Evolutionary conservation across 768 basidiomycete species (phyloP).

Genomic region (Asterophora lycoperdoides): DNA sequence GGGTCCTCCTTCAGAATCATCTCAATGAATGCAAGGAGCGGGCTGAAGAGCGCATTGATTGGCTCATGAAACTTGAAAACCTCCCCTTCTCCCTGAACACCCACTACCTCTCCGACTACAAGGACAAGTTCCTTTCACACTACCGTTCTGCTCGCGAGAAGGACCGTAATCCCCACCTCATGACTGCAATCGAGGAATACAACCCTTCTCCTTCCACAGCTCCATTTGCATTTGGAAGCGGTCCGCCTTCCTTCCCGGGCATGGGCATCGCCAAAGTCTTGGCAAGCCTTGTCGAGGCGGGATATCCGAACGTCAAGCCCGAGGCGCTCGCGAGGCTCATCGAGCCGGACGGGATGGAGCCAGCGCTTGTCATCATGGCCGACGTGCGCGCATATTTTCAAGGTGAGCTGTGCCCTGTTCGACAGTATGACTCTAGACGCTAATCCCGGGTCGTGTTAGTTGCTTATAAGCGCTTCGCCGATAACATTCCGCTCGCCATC

Average conservation of each 20-base stretch:
- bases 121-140: constrained; percentile 44
- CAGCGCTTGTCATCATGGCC: constrained; percentile 63
- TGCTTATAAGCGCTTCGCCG: constrained; percentile 55
- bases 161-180: constrained; percentile 22
- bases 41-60: too few species aligned
- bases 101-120: constrained; percentile 42
- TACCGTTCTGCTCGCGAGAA: too few species aligned
- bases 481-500: constrained; percentile 53
- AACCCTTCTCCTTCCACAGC: background rate
- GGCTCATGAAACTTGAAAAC: too few species aligned
- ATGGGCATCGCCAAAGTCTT: constrained; percentile 32
- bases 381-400: constrained; percentile 72
- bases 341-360: constrained; percentile 47
- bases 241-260: background rate
- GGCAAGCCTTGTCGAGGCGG: constrained; percentile 30
- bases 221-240: too few species aligned
- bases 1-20: too few species aligned
- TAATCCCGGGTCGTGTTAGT: constrained; percentile 29
- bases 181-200: constrained; percentile 23
- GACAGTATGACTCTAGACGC: background rate
- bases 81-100: constrained; percentile 46
- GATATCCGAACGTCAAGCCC: too few species aligned
- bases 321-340: too few species aligned
- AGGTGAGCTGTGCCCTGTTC: constrained; percentile 36
- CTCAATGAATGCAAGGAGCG: too few species aligned